phyloP scores from a whole-genome alignment of 306 rosid genomes.

The Aeschynomene evenia region DNA sequence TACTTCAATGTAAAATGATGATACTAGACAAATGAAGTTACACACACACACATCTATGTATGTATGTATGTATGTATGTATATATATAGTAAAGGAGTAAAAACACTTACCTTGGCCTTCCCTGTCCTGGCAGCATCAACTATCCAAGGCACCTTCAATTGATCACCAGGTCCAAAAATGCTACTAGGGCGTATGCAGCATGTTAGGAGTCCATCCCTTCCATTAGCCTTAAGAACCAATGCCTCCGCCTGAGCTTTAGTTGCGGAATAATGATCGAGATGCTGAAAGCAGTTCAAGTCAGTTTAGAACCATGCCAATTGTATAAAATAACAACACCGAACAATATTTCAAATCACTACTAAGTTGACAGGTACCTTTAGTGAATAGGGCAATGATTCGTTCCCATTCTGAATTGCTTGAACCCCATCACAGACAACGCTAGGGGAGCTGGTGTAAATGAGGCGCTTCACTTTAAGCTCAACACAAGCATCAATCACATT shows the following conservation, averaged over 20 bases:
- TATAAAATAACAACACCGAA: background rate
- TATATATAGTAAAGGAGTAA: slow-evolving; percentile 15
- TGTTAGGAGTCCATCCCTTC: slow-evolving; percentile 72
- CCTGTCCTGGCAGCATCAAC: slow-evolving; percentile 83
- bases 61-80: too few relatives aligned
- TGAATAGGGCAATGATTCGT: slow-evolving; percentile 79
- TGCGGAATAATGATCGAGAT: slow-evolving; percentile 84
- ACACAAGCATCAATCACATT: slow-evolving; percentile 84
- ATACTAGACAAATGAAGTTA: background rate
- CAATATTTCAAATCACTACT: slow-evolving; percentile 6
- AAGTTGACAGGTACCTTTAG: slow-evolving; percentile 48
- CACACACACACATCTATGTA: background rate
- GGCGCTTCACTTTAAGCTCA: slow-evolving; percentile 75
- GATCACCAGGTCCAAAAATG: slow-evolving; percentile 96
- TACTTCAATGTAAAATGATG: background rate
- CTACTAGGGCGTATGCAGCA: slow-evolving; percentile 97
- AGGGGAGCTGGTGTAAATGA: slow-evolving; percentile 84
- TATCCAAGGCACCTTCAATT: slow-evolving; percentile 72
- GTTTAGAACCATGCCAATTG: slow-evolving; percentile 3
- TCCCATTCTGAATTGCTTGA: slow-evolving; percentile 66
- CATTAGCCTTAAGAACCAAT: slow-evolving; percentile 77
- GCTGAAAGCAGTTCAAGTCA: slow-evolving; percentile 55
- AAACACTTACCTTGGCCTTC: slow-evolving; percentile 69
- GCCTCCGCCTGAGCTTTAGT: slow-evolving; percentile 91
- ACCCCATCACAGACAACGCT: slow-evolving; percentile 95